Conservation (phyloP, 306 rosid genomes). For the Vigna hirtella region DNA sequence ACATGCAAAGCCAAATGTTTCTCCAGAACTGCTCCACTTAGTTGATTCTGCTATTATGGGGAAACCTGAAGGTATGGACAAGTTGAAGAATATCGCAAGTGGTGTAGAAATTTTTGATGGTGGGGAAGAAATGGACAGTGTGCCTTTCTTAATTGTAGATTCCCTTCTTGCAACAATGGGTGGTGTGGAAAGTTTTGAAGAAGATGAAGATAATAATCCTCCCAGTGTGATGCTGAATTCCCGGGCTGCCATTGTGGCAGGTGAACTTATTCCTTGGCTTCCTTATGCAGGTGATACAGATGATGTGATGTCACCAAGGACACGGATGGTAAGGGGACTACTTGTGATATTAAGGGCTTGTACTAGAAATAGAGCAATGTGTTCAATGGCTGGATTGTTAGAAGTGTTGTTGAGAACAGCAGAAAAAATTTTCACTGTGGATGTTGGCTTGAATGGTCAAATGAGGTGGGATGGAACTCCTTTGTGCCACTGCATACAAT, state of each 20-base stretch:
- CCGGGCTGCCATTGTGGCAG: slow-evolving; percentile 96
- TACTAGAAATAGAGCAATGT: slow-evolving; percentile 99
- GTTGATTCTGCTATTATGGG: slow-evolving; percentile 99
- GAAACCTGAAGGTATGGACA: slow-evolving; percentile 89
- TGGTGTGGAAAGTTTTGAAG: slow-evolving; percentile 98
- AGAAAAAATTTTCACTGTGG: slow-evolving; percentile 70
- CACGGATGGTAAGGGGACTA: slow-evolving; percentile 93
- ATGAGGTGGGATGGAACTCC: slow-evolving; percentile 93
- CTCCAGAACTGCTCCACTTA: slow-evolving; percentile 94
- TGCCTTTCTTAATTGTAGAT: slow-evolving; percentile 86
- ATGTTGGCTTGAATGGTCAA: slow-evolving; percentile 69
- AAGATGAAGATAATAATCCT: slow-evolving; percentile 90
- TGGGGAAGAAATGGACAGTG: slow-evolving; percentile 74
- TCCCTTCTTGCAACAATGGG: slow-evolving; percentile 99
- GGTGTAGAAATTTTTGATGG: slow-evolving; percentile 78
- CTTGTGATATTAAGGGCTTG: slow-evolving; percentile 94
- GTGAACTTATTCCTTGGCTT: slow-evolving; percentile 96
- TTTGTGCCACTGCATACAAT: slow-evolving; percentile 90
- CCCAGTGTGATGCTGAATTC: slow-evolving; percentile 98
- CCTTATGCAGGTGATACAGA: slow-evolving; percentile 80
- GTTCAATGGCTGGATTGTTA: slow-evolving; percentile 91
- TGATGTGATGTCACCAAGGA: slow-evolving; percentile 86
- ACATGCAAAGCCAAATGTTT: slow-evolving; percentile 80
- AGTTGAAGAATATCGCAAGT: slow-evolving; percentile 84
- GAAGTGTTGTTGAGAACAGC: slow-evolving; percentile 87